A percentile compares a stretch with the other conserved stretches of the same genome.
These are phyloP conservation scores for Lagenidium giganteum DNA, from an alignment of 352 stramenopile genomes.

Conservation along the genomic window DNA sequence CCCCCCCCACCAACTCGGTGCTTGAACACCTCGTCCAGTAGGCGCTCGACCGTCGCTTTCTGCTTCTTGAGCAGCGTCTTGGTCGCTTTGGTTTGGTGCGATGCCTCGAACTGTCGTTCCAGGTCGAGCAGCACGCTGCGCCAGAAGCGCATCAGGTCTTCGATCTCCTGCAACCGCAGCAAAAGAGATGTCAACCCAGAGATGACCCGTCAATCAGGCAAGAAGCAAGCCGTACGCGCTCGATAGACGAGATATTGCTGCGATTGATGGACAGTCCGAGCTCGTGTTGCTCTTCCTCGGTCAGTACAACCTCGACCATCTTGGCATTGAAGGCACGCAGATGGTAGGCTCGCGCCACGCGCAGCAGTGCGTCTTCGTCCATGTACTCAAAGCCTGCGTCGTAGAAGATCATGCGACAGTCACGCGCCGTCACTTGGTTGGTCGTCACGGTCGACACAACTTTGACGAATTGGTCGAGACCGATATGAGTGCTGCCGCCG, in stretches of 20 bases:
- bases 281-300: slow-evolving; percentile 44
- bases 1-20: slow-evolving; percentile 7
- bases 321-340: slow-evolving; percentile 44
- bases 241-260: slow-evolving; percentile 51
- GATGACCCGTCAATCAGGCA: not conserved
- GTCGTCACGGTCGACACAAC: slow-evolving; percentile 62
- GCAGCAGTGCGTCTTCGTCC: slow-evolving; percentile 44
- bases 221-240: slow-evolving; percentile 11
- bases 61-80: slow-evolving; percentile 57
- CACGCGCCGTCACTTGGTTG: slow-evolving; percentile 32
- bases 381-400: slow-evolving; percentile 61
- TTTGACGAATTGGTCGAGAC: slow-evolving; percentile 67
- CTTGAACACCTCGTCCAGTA: slow-evolving; percentile 31
- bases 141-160: slow-evolving; percentile 67
- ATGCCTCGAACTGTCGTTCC: slow-evolving; percentile 39
- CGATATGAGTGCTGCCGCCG: slow-evolving; percentile 39
- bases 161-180: slow-evolving; percentile 28
- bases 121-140: slow-evolving; percentile 40
- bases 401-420: slow-evolving; percentile 61
- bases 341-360: slow-evolving; percentile 52
- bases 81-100: slow-evolving; percentile 57
- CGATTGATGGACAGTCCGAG: slow-evolving; percentile 35
- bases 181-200: not conserved
- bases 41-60: slow-evolving; percentile 46
- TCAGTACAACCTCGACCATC: slow-evolving; percentile 40